Conservation (phyloP, 129 eudicot species). For the Daucus carota region DNA sequence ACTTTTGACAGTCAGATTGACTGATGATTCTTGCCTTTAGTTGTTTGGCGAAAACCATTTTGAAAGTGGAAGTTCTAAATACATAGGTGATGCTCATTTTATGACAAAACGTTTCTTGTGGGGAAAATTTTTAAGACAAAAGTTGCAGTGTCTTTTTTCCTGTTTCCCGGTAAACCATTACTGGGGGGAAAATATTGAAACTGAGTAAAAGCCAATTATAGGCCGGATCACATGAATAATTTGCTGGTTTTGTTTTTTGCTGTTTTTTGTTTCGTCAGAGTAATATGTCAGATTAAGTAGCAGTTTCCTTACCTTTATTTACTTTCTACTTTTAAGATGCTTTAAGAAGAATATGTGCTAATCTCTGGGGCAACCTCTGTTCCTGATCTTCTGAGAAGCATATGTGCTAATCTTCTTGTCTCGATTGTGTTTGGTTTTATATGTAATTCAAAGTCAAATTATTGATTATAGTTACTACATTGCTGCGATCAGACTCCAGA, state of each 20-base stretch:
- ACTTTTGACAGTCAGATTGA: constrained; percentile 23
- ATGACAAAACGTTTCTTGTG: neutral
- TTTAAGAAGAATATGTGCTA: no score
- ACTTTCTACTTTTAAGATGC: neutral
- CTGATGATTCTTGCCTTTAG: neutral
- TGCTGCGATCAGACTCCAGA: no score
- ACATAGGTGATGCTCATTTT: neutral
- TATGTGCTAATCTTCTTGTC: no score
- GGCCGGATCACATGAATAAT: neutral
- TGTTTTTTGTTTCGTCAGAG: neutral
- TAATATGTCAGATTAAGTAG: no score
- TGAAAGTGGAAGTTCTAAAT: neutral
- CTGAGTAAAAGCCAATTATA: neutral
- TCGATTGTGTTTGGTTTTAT: no score
- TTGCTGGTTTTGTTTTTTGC: no score
- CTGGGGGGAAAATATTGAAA: neutral
- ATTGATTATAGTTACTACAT: no score
- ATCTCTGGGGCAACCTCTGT: no score
- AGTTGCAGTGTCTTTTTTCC: neutral
- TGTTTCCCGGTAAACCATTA: neutral
- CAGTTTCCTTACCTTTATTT: neutral
- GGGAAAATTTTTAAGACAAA: neutral
- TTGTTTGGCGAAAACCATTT: neutral
- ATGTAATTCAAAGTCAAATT: no score
- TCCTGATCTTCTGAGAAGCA: no score